These are phyloP conservation scores for Phytopythium montanum DNA, from an alignment of 352 stramenopile species.

Conservation along the genomic window DNA sequence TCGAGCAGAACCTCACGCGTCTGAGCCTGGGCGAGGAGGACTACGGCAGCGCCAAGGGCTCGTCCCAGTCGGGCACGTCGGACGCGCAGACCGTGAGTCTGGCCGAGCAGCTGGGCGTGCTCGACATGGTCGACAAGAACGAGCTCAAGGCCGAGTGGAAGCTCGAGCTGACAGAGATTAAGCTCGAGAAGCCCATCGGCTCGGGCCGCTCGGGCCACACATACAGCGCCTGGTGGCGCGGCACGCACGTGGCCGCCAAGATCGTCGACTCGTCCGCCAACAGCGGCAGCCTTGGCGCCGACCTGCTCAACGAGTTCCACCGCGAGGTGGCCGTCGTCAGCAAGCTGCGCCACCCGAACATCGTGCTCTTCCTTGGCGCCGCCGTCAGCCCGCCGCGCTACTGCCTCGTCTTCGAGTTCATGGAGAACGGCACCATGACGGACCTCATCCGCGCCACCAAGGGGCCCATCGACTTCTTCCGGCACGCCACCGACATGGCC, in stretches of 20 bases:
- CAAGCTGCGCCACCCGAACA: slow-evolving; percentile 83
- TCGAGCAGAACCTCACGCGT: slow-evolving; percentile 71
- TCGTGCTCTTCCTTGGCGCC: slow-evolving; percentile 82
- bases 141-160: slow-evolving; percentile 85
- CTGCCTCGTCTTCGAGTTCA: slow-evolving; percentile 87
- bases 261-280: slow-evolving; percentile 75
- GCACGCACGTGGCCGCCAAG: slow-evolving; percentile 77
- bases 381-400: slow-evolving; percentile 77
- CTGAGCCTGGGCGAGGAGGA: slow-evolving; percentile 52
- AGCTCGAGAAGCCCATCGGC: slow-evolving; percentile 62
- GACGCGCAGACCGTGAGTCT: slow-evolving; percentile 31
- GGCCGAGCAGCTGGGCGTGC: slow-evolving; percentile 65
- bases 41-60: slow-evolving; percentile 13
- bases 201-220: slow-evolving; percentile 74
- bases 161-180: slow-evolving; percentile 68
- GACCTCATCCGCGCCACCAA: slow-evolving; percentile 73
- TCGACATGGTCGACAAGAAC: slow-evolving; percentile 84
- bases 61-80: slow-evolving; percentile 13
- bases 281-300: slow-evolving; percentile 58
- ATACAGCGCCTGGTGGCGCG: slow-evolving; percentile 77
- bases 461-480: slow-evolving; percentile 77
- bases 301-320: slow-evolving; percentile 84
- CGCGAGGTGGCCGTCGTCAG: slow-evolving; percentile 82
- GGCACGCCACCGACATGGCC: slow-evolving; percentile 66
- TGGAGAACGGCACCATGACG: slow-evolving; percentile 83